Evolutionary conservation across 2,329 filamentous ascomycete genomes (phyloP).

Genomic region (Microsporum canis): DNA sequence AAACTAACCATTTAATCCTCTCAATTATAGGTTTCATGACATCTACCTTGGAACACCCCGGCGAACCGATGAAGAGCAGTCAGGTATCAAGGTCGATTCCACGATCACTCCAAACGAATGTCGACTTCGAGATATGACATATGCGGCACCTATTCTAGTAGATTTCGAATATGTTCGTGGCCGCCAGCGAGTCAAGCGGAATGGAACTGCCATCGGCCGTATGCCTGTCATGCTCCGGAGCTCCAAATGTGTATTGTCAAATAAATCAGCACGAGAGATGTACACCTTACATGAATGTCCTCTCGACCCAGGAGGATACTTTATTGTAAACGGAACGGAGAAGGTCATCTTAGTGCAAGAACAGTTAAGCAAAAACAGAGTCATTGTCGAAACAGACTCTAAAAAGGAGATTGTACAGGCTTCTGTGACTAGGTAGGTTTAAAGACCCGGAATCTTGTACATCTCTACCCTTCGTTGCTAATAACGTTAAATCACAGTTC

Average conservation of each 20-base stretch:
- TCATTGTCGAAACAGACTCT: conserved; percentile 86
- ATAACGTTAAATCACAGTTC: conserved; percentile 50
- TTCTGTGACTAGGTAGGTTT: conserved; percentile 60
- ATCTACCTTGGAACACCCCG: conserved; percentile 77
- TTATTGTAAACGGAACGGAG: conserved; percentile 93
- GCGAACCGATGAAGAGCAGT: conserved; percentile 61
- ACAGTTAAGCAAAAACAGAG: conserved; percentile 96
- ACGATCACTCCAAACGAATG: conserved; percentile 88
- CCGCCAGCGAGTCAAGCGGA: conserved; percentile 61
- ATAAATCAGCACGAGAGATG: conserved; percentile 80
- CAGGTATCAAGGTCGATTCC: conserved; percentile 44
- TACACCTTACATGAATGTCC: conserved; percentile 89
- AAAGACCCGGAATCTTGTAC: not conserved
- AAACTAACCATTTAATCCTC: not conserved
- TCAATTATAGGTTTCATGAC: conserved; percentile 53
- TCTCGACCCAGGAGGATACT: conserved; percentile 91
- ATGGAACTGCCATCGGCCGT: conserved; percentile 67
- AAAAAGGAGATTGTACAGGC: conserved; percentile 92
- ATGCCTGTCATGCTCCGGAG: conserved; percentile 97
- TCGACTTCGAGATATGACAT: conserved; percentile 92
- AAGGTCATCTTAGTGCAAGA: conserved; percentile 98
- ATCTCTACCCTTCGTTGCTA: not conserved
- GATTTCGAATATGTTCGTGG: conserved; percentile 85
- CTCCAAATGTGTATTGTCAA: conserved; percentile 76
- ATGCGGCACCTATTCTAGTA: conserved; percentile 84